phyloP scores from a whole-genome alignment of 202 grass and related monocot species.

The Schoenoplectus triqueter region DNA sequence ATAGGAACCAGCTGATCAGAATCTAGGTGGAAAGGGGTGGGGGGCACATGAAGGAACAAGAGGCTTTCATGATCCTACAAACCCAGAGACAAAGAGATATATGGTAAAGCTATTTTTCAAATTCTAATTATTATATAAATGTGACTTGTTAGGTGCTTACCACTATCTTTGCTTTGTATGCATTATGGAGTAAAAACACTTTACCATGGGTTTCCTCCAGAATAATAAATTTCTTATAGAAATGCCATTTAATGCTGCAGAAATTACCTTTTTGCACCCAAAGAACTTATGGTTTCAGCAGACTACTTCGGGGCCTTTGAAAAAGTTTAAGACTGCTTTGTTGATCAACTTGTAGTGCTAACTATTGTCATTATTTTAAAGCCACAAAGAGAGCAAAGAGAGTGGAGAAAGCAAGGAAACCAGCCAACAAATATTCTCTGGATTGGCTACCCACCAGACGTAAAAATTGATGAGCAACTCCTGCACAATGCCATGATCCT shows the following conservation, averaged over 20 bases:
- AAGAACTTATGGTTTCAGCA: background rate
- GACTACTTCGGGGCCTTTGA: background rate
- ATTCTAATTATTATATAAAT: background rate
- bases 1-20: conserved; percentile 37
- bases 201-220: background rate
- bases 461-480: conserved; percentile 67
- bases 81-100: conserved; percentile 45
- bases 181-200: background rate
- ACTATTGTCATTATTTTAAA: conserved; percentile 42
- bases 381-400: conserved; percentile 52
- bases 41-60: conserved; percentile 48
- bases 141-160: background rate
- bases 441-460: conserved; percentile 70
- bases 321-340: background rate
- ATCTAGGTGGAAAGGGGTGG: conserved; percentile 43
- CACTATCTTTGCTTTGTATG: background rate
- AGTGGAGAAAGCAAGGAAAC: conserved; percentile 48
- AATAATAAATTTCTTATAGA: background rate
- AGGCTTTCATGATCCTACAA: conserved; percentile 51
- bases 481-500: conserved; percentile 82
- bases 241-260: conserved; percentile 10
- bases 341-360: background rate
- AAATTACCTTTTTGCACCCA: background rate
- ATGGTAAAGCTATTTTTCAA: conserved; percentile 23
- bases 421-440: conserved; percentile 84